Percentiles rank a stretch among this genome's conserved stretches.
Conservation (phyloP, 192 early-diverging fungal species). For the Entophlyctis helioformis region DNA sequence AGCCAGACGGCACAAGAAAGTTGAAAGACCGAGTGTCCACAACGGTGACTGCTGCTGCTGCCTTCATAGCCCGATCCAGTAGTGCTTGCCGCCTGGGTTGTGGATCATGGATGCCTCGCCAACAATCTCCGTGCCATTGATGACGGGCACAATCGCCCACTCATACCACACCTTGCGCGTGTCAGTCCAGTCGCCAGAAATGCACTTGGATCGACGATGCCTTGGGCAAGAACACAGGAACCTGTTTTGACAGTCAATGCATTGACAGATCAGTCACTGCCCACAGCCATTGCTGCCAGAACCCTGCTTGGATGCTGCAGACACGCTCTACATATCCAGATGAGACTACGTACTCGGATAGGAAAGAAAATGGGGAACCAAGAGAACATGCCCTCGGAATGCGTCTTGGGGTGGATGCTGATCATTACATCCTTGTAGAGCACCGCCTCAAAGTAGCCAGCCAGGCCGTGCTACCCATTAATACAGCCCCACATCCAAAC, state of each 20-base stretch:
- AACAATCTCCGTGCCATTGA: slow-evolving; percentile 12
- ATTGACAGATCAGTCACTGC: background rate
- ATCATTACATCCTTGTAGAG: slow-evolving; percentile 76
- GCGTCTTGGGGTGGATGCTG: slow-evolving; percentile 73
- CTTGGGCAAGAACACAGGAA: slow-evolving; percentile 35
- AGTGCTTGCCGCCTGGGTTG: slow-evolving; percentile 58
- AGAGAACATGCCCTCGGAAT: slow-evolving; percentile 88
- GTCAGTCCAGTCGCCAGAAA: slow-evolving; percentile 78
- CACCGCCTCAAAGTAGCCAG: slow-evolving; percentile 91
- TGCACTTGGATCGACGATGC: slow-evolving; percentile 51
- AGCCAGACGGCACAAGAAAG: no score
- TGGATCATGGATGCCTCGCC: slow-evolving; percentile 41
- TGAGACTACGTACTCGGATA: slow-evolving; percentile 42
- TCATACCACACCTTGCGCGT: slow-evolving; percentile 92
- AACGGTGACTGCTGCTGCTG: no score
- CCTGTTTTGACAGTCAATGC: background rate
- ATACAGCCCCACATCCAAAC: no score
- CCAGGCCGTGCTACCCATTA: slow-evolving; percentile 75
- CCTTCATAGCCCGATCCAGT: slow-evolving; percentile 63
- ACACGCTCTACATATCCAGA: no score
- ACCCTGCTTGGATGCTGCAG: no score
- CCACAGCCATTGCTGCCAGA: no score
- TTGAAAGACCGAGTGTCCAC: no score
- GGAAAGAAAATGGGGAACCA: slow-evolving; percentile 99
- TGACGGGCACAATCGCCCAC: slow-evolving; percentile 54